A percentile compares a stretch with the other conserved stretches of the same genome.
Conservation (phyloP, 306 rosid species). For the Fragaria nilgerrensis region DNA sequence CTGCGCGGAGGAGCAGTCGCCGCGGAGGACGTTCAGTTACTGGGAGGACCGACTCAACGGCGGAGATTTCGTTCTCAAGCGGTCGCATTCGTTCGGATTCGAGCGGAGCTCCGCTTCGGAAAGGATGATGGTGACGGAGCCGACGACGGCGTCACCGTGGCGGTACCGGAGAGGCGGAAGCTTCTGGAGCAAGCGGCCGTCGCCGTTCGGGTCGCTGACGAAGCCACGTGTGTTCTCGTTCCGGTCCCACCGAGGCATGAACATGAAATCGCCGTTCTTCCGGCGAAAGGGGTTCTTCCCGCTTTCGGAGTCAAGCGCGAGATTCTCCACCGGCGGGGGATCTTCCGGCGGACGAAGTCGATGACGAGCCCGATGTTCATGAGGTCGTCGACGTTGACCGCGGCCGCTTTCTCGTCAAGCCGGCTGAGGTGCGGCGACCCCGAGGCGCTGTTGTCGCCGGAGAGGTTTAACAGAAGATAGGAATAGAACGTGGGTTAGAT, state of each 20-base stretch:
- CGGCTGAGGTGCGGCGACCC: slow-evolving; percentile 91
- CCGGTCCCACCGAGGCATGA: slow-evolving; percentile 67
- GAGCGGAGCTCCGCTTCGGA: slow-evolving; percentile 73
- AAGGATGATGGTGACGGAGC: slow-evolving; percentile 47
- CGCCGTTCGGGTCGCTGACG: slow-evolving; percentile 80
- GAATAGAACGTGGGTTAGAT: neutral
- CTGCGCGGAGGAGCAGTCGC: slow-evolving; percentile 58
- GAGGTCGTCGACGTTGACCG: slow-evolving; percentile 50
- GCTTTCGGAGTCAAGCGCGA: slow-evolving; percentile 71
- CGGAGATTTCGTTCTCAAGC: slow-evolving; percentile 64
- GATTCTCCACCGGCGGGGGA: slow-evolving; percentile 60
- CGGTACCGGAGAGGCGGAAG: slow-evolving; percentile 65
- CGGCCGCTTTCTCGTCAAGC: slow-evolving; percentile 73
- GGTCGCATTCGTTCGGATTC: slow-evolving; percentile 88
- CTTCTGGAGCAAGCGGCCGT: slow-evolving; percentile 65
- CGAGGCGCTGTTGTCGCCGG: slow-evolving; percentile 93
- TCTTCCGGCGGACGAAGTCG: slow-evolving; percentile 84
- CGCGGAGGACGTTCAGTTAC: slow-evolving; percentile 23
- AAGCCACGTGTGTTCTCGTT: slow-evolving; percentile 80
- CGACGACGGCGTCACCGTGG: slow-evolving; percentile 48
- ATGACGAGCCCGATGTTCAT: slow-evolving; percentile 87
- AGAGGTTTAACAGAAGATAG: slow-evolving; percentile 70
- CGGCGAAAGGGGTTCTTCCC: slow-evolving; percentile 79
- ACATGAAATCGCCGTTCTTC: slow-evolving; percentile 79
- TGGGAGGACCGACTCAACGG: slow-evolving; percentile 49